A percentile compares a stretch with the other conserved stretches of the same genome.
These are phyloP conservation scores for Marasmius sp. DNA, from an alignment of 1,284 basidiomycete genomes.

Conservation along the genomic window DNA sequence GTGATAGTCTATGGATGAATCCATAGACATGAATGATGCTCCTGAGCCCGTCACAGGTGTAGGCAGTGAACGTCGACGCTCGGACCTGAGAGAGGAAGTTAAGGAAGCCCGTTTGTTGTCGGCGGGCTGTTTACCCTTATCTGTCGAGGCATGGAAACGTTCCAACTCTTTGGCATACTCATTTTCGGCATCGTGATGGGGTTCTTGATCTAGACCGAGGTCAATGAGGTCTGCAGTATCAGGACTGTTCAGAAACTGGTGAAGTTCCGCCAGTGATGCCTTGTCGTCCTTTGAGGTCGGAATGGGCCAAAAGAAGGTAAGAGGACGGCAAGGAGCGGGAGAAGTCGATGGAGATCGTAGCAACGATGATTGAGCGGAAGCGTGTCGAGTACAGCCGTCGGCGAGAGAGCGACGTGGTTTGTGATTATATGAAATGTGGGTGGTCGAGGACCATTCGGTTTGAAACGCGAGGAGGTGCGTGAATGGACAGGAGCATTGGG, in stretches of 20 bases:
- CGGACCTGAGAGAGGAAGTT: slow-evolving; percentile 42
- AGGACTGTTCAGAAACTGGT: slow-evolving; percentile 58
- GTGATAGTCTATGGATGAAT: slow-evolving; percentile 28
- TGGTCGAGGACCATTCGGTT: no score
- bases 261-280: slow-evolving; percentile 69
- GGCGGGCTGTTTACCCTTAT: not conserved
- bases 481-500: no score
- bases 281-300: slow-evolving; percentile 57
- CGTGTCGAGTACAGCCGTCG: no score
- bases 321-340: not conserved
- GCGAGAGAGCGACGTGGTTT: no score
- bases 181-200: not conserved
- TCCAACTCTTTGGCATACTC: not conserved
- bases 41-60: slow-evolving; percentile 27
- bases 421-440: no score
- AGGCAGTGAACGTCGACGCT: slow-evolving; percentile 72
- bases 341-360: no score
- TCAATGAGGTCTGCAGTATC: slow-evolving; percentile 20
- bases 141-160: not conserved
- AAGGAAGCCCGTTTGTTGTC: slow-evolving; percentile 8
- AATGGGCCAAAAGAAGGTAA: slow-evolving; percentile 11
- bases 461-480: no score
- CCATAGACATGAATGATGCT: slow-evolving; percentile 59
- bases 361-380: no score
- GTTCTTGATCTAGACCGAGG: not conserved